These are phyloP conservation scores for Acanthamoeba pearcei DNA, from an alignment of 208 protist genomes.

Conservation along the genomic window DNA sequence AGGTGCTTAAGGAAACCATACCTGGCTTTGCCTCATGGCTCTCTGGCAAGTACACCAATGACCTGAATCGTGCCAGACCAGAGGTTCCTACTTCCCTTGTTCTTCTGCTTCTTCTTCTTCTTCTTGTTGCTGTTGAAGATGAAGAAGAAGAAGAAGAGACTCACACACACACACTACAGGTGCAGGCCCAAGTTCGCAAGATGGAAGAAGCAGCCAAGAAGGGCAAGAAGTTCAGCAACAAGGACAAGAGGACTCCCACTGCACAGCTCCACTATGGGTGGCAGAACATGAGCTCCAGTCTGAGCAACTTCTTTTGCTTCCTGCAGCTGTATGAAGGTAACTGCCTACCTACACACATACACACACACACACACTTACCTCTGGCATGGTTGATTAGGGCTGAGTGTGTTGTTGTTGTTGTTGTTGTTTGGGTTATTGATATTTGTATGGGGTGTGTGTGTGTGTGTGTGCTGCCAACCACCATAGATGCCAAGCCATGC, in stretches of 20 bases:
- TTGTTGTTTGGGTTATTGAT: background rate
- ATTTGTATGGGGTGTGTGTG: background rate
- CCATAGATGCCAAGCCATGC: background rate
- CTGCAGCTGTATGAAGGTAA: background rate
- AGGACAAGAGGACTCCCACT: background rate
- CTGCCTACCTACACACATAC: background rate
- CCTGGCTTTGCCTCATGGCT: background rate
- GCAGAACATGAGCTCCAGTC: background rate
- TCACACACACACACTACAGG: background rate
- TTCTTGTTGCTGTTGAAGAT: no score
- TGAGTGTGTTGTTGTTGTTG: background rate
- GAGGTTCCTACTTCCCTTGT: background rate
- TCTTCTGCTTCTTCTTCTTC: no score
- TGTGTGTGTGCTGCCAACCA: no score
- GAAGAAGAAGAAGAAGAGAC: no score
- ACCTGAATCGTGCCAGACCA: background rate
- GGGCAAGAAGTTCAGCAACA: background rate
- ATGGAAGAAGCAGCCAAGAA: background rate
- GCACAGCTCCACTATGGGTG: background rate
- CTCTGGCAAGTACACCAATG: background rate
- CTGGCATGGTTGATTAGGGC: no score
- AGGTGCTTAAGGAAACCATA: background rate
- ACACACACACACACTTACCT: no score
- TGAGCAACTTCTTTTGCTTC: slow-evolving; percentile 10
- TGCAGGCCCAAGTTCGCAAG: background rate